A percentile compares a stretch with the other conserved stretches of the same genome.
These are phyloP conservation scores for Claviceps sp. DNA, from an alignment of 2,329 filamentous ascomycete genomes.

Conservation along the genomic window DNA sequence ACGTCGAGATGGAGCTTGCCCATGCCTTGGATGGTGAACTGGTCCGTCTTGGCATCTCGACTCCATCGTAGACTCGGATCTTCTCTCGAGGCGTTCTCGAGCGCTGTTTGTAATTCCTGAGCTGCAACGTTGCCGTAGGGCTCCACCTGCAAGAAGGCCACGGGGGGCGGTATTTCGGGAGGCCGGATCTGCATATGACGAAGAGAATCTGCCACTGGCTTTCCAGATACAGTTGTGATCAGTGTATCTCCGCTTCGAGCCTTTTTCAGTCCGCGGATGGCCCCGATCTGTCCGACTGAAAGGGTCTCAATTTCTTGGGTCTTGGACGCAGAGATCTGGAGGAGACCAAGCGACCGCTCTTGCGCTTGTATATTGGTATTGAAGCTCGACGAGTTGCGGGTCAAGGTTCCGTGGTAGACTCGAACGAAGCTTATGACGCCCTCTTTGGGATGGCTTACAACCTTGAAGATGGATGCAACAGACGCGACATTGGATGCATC, in stretches of 20 bases:
- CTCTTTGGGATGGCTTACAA: constrained; percentile 73
- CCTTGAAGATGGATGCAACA: constrained; percentile 75
- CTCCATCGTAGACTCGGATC: constrained; percentile 83
- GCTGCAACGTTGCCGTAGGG: constrained; percentile 64
- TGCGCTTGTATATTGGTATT: constrained; percentile 74
- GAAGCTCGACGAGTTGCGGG: constrained; percentile 62
- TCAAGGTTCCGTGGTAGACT: constrained; percentile 74
- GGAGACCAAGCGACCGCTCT: constrained; percentile 65
- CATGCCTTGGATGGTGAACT: constrained; percentile 91
- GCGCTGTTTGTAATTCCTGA: constrained; percentile 61
- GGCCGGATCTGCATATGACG: constrained; percentile 71
- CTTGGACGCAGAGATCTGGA: constrained; percentile 83
- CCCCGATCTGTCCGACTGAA: constrained; percentile 79
- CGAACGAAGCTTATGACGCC: constrained; percentile 86
- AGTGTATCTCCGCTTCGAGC: constrained; percentile 92
- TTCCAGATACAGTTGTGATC: constrained; percentile 52
- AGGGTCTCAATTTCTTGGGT: constrained; percentile 74
- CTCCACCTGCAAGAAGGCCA: constrained; percentile 93
- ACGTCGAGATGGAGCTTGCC: constrained; percentile 92
- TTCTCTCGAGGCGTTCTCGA: constrained; percentile 72
- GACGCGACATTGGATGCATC: constrained; percentile 25
- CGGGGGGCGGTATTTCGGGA: constrained; percentile 79
- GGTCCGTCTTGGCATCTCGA: constrained; percentile 78
- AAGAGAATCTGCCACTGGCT: constrained; percentile 53
- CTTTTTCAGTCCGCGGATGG: constrained; percentile 77